phyloP scores from a whole-genome alignment of 2,329 filamentous ascomycete species.

The Xylariaceae sp. region DNA sequence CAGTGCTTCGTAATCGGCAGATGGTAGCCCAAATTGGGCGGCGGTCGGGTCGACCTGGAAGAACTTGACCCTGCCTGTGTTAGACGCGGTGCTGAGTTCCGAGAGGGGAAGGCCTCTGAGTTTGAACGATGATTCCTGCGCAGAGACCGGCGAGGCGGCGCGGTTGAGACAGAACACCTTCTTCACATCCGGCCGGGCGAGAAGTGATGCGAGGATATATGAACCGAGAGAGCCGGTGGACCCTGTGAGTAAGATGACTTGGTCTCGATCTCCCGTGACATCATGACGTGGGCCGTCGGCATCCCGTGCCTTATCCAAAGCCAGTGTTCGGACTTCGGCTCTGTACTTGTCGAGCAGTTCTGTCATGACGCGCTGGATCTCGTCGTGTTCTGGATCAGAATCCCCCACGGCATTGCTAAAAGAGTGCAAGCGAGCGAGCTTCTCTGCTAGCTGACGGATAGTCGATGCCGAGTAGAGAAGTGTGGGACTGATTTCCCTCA shows the following conservation, averaged over 20 bases:
- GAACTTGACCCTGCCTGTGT: constrained; percentile 15
- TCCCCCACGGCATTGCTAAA: background rate
- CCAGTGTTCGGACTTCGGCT: background rate
- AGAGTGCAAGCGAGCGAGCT: background rate
- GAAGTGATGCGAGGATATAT: constrained; percentile 9
- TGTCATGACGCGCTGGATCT: background rate
- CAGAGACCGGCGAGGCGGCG: background rate
- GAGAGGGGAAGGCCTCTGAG: constrained; percentile 1
- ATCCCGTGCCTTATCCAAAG: too few relatives aligned
- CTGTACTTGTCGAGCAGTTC: background rate
- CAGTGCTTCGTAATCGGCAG: constrained; percentile 10
- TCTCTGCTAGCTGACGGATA: background rate
- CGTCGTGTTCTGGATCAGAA: background rate
- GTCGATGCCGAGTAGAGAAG: background rate
- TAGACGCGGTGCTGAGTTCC: background rate
- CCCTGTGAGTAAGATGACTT: constrained; percentile 5
- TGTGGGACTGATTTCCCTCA: background rate
- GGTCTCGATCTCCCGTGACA: too few relatives aligned
- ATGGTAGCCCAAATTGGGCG: constrained; percentile 14
- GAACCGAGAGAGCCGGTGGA: constrained; percentile 13
- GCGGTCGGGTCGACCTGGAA: constrained; percentile 12
- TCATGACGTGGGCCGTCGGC: too few relatives aligned
- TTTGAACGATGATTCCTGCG: constrained; percentile 7
- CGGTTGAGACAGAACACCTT: constrained; percentile 13
- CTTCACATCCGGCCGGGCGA: constrained; percentile 2